phyloP scores from a whole-genome alignment of 139 green algal species.

The Chlamydomonas asymmetrica region DNA sequence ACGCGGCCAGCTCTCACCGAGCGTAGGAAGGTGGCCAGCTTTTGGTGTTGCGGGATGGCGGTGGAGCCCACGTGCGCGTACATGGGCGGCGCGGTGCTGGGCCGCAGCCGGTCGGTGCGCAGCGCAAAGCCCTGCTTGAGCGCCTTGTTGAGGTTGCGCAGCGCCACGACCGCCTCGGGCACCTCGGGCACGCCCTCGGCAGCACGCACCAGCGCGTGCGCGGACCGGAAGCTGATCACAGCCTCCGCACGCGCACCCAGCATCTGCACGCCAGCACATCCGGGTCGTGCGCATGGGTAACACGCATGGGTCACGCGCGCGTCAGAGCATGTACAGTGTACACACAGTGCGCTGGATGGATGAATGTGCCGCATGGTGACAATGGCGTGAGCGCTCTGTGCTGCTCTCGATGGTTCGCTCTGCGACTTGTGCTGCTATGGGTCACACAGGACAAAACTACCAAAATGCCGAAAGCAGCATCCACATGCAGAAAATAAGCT shows the following conservation, averaged over 20 bases:
- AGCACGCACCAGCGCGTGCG: slow-evolving; percentile 1
- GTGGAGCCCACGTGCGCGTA: slow-evolving; percentile 14
- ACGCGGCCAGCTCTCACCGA: no score
- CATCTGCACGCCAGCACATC: slow-evolving; percentile 5
- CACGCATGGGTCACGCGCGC: no score
- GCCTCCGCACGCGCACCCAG: slow-evolving; percentile 13
- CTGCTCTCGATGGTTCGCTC: no score
- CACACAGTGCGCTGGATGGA: no score
- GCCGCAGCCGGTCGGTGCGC: slow-evolving; percentile 8
- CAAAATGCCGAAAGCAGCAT: background rate
- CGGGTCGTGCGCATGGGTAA: no score
- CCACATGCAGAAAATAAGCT: background rate
- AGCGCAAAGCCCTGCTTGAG: slow-evolving; percentile 33
- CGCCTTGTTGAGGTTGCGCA: slow-evolving; percentile 22
- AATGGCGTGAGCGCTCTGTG: no score
- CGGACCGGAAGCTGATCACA: slow-evolving; percentile 13
- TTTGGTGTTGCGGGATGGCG: background rate
- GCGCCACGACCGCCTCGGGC: slow-evolving; percentile 23
- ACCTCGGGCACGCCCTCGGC: slow-evolving; percentile 4
- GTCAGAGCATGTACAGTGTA: no score
- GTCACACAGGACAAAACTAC: background rate
- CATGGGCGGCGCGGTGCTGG: slow-evolving; percentile 15
- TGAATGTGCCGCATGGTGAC: no score
- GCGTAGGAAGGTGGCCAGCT: slow-evolving; percentile 16
- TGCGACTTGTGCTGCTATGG: no score